These are phyloP conservation scores for Aristolochia fimbriata DNA, from an alignment of 164 flowering plant species.

Conservation along the genomic window DNA sequence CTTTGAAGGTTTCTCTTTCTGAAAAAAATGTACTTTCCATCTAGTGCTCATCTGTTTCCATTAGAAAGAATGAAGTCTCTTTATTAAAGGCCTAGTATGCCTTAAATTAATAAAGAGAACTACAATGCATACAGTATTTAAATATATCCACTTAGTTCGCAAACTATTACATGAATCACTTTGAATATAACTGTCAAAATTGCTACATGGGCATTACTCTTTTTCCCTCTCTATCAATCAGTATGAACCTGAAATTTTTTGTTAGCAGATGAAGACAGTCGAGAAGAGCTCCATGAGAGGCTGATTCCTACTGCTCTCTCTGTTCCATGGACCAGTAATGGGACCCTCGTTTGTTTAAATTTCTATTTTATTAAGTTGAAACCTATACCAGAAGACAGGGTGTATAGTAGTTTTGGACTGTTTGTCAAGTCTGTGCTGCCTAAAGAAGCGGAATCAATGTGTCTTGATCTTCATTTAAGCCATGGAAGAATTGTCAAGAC, in stretches of 20 bases:
- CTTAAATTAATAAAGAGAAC: no score
- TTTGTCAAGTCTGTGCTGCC: slow-evolving; percentile 69
- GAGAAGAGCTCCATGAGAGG: slow-evolving; percentile 75
- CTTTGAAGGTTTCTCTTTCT: no score
- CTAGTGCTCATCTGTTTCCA: no score
- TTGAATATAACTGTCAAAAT: no score
- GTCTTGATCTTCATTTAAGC: slow-evolving; percentile 72
- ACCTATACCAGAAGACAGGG: slow-evolving; percentile 70
- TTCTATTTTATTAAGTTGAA: slow-evolving; percentile 45
- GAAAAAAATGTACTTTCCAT: no score
- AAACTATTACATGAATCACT: no score
- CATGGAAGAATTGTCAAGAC: slow-evolving; percentile 73
- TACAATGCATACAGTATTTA: no score
- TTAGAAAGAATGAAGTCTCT: no score
- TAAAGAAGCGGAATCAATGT: slow-evolving; percentile 61
- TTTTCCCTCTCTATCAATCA: background rate
- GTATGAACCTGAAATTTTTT: background rate
- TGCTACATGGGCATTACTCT: no score
- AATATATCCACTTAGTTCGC: no score
- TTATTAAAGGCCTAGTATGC: no score
- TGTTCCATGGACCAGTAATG: slow-evolving; percentile 38
- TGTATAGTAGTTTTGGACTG: slow-evolving; percentile 65
- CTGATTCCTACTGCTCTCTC: slow-evolving; percentile 58
- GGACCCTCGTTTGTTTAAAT: slow-evolving; percentile 25
- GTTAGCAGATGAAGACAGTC: slow-evolving; percentile 43